Evolutionary conservation across 345 rosid species (phyloP).

Genomic region (Salix arbutifolia): DNA sequence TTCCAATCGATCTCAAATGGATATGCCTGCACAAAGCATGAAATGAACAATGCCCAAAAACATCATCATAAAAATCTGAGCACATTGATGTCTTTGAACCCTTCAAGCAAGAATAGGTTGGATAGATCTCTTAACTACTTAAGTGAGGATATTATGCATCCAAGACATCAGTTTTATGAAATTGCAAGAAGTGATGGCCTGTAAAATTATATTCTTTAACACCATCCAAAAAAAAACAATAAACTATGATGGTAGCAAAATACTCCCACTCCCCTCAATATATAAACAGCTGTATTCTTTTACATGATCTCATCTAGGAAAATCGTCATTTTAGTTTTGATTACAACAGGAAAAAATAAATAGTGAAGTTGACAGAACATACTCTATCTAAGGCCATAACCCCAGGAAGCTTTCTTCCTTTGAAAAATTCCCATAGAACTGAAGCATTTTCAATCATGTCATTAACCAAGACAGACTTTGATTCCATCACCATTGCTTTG

Average conservation of each 20-base stretch:
- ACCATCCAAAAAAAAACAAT: no score
- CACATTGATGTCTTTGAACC: neutral
- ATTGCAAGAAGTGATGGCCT: no score
- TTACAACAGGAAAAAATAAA: conserved; percentile 1
- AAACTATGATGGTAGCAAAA: no score
- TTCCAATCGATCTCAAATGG: conserved; percentile 56
- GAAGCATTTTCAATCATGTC: conserved; percentile 43
- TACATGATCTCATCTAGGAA: neutral
- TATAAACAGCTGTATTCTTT: neutral
- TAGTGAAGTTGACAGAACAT: conserved; percentile 16
- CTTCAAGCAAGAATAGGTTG: neutral
- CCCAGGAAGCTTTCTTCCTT: conserved; percentile 58
- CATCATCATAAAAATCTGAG: conserved; percentile 5
- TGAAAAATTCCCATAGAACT: conserved; percentile 60
- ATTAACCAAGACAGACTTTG: conserved; percentile 24
- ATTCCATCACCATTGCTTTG: conserved; percentile 29
- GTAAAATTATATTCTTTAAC: no score
- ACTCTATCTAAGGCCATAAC: conserved; percentile 63
- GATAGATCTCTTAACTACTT: no score
- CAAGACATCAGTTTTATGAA: no score
- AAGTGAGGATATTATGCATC: no score
- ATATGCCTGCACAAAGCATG: conserved; percentile 49
- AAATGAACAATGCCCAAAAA: conserved; percentile 9
- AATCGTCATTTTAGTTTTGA: neutral
- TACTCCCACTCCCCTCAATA: no score